Evolutionary conservation across 345 rosid species (phyloP).

Genomic region (Heritiera fomes): DNA sequence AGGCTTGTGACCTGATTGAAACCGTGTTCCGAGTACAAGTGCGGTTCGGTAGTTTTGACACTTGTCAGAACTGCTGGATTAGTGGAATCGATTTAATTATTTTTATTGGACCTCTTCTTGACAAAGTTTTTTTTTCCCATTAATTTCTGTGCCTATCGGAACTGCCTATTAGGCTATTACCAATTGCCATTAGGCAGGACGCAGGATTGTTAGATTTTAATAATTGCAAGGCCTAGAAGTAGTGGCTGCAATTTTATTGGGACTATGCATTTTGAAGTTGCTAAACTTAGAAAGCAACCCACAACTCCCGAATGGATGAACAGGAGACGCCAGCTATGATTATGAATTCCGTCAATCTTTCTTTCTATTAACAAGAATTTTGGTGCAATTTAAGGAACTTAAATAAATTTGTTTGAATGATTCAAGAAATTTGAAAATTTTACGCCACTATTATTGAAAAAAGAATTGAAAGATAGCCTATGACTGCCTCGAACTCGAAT

Average conservation of each 20-base stretch:
- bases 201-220: background rate
- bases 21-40: no score
- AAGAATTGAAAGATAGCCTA: no score
- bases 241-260: conserved; percentile 18
- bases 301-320: background rate
- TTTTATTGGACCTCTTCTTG: no score
- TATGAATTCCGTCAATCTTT: background rate
- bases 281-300: conserved; percentile 7
- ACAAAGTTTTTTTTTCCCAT: no score
- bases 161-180: background rate
- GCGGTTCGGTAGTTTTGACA: no score
- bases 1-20: no score
- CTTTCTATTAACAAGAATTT: background rate
- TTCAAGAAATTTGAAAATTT: no score
- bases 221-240: background rate
- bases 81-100: no score
- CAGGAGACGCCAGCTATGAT: background rate
- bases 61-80: no score
- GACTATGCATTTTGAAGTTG: conserved; percentile 4
- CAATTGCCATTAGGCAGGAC: background rate
- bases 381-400: background rate
- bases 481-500: no score
- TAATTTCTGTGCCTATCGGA: background rate
- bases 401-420: no score
- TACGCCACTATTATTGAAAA: no score